These are phyloP conservation scores for Colletotrichum sp. DNA, from an alignment of 2,329 filamentous ascomycete genomes.

Conservation along the genomic window DNA sequence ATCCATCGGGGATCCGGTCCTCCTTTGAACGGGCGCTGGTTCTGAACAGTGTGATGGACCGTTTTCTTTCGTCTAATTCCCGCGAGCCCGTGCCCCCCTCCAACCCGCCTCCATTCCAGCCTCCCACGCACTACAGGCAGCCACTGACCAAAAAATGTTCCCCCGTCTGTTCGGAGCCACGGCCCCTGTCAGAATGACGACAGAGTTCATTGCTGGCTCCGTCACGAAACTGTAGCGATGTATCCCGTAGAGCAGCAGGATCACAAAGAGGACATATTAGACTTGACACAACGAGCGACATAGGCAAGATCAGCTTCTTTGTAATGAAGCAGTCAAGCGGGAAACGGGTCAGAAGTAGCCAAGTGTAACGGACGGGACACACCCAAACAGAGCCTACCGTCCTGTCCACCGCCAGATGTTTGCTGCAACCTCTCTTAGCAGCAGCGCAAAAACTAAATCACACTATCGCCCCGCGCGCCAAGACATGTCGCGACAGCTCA, in stretches of 20 bases:
- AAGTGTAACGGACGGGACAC: background rate
- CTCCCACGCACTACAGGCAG: background rate
- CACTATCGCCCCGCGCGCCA: constrained; percentile 11
- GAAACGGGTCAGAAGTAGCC: background rate
- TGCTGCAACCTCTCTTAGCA: background rate
- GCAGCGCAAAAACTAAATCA: background rate
- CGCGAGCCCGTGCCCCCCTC: background rate
- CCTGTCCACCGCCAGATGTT: background rate
- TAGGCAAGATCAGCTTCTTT: background rate
- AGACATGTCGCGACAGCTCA: background rate
- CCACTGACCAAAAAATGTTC: background rate
- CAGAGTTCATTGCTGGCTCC: background rate
- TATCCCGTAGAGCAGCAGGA: background rate
- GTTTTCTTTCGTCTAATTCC: background rate
- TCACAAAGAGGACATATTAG: background rate
- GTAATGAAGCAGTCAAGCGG: background rate
- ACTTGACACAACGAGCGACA: background rate
- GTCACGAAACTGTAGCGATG: background rate
- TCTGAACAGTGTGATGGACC: background rate
- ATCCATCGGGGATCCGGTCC: background rate
- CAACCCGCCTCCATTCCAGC: background rate
- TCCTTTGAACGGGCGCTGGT: background rate
- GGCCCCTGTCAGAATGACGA: constrained; percentile 1
- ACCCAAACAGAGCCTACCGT: background rate
- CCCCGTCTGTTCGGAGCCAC: background rate